These are phyloP conservation scores for Acrocalymma vagum DNA, from an alignment of 2,329 filamentous ascomycete genomes.

Conservation along the genomic window DNA sequence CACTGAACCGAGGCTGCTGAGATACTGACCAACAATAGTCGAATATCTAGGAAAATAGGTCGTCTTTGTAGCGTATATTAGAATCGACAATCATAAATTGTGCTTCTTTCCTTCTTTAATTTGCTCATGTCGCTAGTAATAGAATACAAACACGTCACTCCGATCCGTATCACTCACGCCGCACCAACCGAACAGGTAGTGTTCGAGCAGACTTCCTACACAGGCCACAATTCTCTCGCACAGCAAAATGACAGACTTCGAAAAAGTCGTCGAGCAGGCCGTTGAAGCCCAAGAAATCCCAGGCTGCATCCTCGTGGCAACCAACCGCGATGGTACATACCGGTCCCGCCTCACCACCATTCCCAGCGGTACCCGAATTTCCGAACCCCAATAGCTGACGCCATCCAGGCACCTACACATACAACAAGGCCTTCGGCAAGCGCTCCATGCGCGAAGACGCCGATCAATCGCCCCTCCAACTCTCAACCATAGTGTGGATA, in stretches of 20 bases:
- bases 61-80: too few relatives aligned
- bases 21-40: too few relatives aligned
- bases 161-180: too few relatives aligned
- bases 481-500: constrained; percentile 46
- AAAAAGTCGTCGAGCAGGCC: constrained; percentile 30
- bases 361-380: background rate
- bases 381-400: too few relatives aligned
- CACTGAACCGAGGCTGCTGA: too few relatives aligned
- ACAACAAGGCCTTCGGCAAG: constrained; percentile 46
- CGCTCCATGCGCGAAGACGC: constrained; percentile 27
- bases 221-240: background rate
- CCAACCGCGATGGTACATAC: constrained; percentile 33
- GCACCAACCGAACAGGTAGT: too few relatives aligned
- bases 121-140: too few relatives aligned
- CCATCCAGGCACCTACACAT: constrained; percentile 45
- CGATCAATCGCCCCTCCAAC: constrained; percentile 29
- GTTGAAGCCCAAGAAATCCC: constrained; percentile 30
- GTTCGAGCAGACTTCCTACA: constrained; percentile 2
- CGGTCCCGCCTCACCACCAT: background rate
- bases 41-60: too few relatives aligned
- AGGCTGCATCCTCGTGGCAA: constrained; percentile 31
- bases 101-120: too few relatives aligned
- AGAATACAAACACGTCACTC: too few relatives aligned
- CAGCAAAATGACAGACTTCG: constrained; percentile 29
- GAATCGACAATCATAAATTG: too few relatives aligned